Base-by-base conservation (phyloP, 2,329 filamentous ascomycete genomes). In the Aspergillus sp. region DNA sequence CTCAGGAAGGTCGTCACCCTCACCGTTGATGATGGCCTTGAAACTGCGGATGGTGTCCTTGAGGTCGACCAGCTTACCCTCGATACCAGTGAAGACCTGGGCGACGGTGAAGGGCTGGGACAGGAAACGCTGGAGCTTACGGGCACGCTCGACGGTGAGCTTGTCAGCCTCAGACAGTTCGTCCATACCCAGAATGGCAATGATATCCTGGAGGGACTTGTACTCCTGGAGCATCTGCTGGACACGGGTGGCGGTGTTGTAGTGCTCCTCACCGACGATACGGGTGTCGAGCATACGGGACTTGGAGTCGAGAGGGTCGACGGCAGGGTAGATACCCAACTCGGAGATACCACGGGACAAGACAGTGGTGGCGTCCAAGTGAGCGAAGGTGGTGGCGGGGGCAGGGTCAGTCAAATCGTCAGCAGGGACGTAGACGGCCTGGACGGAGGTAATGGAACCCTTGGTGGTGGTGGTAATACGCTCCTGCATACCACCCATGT, bases 171-270 rank as follows among this genome's bases (percentile, higher is more conserved):
- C 95, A 68, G 95, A 98, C 83, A 99, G 84, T 82, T 99, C 95
- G 83, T 99, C 95, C 95, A 99, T 98, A 90, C 94, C 94, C 80
- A 98, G 84, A 92, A 99, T 99, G 83, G 95, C 95, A 86, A 97
- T 97, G 89, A 99, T 99, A 86, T 99, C 95, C 86, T 99, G 95
- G 71, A 99, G 92, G 68, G 94, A 98, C 91, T 98, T 98, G 91
- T 99, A 99, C 87, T 98, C 95, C 85, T 99, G 95, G 80, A 99
- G 90, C 83, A 97, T 98, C 85, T 96, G 92, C 87, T 99, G 95
- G 77, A 99, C 95, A 74, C 89, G 89, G 80, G 90, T 91, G 80
- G 95, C 95, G 75, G 88, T 94, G 66, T 92, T 81, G 89, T 99
- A 99, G 88, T 99, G 95, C 66, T 99, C 95, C 78, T 98, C 86